Base-by-base conservation (phyloP, 495 filamentous ascomycete species). In the Daldinia vernicosa region DNA sequence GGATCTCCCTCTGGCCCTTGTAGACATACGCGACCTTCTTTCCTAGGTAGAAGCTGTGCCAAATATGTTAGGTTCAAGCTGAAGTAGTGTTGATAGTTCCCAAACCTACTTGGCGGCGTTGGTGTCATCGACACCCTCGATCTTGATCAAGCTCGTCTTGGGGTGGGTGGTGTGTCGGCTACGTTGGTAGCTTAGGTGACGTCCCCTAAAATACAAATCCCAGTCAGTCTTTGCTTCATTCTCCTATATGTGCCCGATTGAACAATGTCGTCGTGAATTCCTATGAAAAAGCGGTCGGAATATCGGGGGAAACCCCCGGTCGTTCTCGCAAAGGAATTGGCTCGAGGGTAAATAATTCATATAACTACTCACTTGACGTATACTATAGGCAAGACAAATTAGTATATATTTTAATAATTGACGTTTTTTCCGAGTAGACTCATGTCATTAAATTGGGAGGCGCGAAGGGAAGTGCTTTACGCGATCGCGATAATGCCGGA, bases 1-100 rank as follows among this genome's bases (percentile, higher is more conserved):
- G 92, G 75, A 94, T 86, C 86, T 97, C 93, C 84, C 88, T 91
- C 85, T 92, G 89, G 67, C 90, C 95, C 74, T 94, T 92, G 87
- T 98, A 98, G 82, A 99, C 94, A 82, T 93, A 98, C 76, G 95
- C 95, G 79, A 97, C 88, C 84, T 91, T 93, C 89, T 99, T 98
- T 86, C 95, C 95, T 59, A 92, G 85, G 85, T 94, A 94, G 88
- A 94, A 95, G 82, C 88, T 92, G 74, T 40, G 51, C 40, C 57
- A 45, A 59, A 74, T 69, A 58, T 56, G 76, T 79, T 77, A 75
- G 70, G 68, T 43, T 39, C 9, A 9, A 69, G n/a, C 47, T 24
- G 27, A 15, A 19, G 17, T 37, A 28, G 12, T 2, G 17, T 4
- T 4, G 17, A 43, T 19, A 9, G 12, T 47, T 8, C 12, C 9